These are phyloP conservation scores for Thecaphora frezii DNA, from an alignment of 1,284 basidiomycete genomes.

Conservation along the genomic window DNA sequence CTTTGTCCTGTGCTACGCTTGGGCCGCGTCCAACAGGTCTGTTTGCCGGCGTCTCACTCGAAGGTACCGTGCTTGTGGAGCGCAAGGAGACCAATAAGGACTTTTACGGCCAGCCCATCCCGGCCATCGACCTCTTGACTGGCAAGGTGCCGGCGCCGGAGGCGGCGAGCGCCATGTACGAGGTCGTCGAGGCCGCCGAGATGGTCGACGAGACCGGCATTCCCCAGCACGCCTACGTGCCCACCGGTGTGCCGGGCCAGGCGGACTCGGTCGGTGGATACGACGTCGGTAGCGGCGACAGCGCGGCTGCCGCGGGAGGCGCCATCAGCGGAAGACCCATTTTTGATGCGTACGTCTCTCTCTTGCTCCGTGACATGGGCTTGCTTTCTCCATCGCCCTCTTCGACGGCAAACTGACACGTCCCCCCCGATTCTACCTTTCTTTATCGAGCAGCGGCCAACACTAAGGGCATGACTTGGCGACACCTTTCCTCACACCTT, in stretches of 20 bases:
- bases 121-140: constrained; percentile 83
- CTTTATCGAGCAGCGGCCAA: no score
- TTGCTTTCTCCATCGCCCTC: no score
- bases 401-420: no score
- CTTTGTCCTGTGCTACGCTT: background rate
- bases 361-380: background rate
- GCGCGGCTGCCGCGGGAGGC: background rate
- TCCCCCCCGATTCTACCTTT: no score
- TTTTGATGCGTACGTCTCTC: constrained; percentile 29
- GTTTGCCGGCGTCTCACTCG: constrained; percentile 90
- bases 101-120: constrained; percentile 90
- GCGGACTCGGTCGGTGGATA: constrained; percentile 9
- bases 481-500: no score
- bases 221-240: constrained; percentile 78
- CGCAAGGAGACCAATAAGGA: constrained; percentile 76
- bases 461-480: no score
- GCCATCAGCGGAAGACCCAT: constrained; percentile 12
- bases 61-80: constrained; percentile 92
- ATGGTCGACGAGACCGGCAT: constrained; percentile 68
- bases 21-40: constrained; percentile 66
- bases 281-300: constrained; percentile 13
- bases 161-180: constrained; percentile 88
- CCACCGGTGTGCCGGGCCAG: constrained; percentile 52
- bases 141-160: constrained; percentile 94
- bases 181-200: constrained; percentile 78